These are phyloP conservation scores for Hordeum vulgare DNA, from an alignment of 176 grass and related monocot species.

Conservation along the genomic window DNA sequence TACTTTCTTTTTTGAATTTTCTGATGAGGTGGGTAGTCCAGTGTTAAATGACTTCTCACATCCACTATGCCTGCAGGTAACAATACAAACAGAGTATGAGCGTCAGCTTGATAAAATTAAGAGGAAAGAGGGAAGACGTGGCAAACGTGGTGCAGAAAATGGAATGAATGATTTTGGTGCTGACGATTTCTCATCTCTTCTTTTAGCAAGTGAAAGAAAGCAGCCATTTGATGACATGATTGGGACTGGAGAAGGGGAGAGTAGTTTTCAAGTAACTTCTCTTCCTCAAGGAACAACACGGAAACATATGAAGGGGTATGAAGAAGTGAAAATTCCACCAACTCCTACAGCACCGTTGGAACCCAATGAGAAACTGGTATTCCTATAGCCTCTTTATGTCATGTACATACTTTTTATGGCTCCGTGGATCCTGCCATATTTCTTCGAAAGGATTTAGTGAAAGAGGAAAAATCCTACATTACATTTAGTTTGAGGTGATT, in stretches of 20 bases:
- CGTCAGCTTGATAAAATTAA: conserved; percentile 91
- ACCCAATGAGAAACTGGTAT: conserved; percentile 90
- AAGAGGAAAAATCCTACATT: background rate
- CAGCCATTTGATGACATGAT: conserved; percentile 81
- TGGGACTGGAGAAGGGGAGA: conserved; percentile 61
- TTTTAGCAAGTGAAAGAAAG: conserved; percentile 84
- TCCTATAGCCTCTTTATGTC: conserved; percentile 14
- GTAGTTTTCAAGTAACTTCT: conserved; percentile 49
- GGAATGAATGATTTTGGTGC: conserved; percentile 54
- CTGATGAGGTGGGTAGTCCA: background rate
- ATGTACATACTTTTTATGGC: background rate
- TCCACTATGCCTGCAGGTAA: conserved; percentile 52
- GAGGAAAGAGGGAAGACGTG: conserved; percentile 88
- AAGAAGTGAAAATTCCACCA: conserved; percentile 96
- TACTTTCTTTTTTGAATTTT: conserved; percentile 14
- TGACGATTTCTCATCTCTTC: conserved; percentile 70
- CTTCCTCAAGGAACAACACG: conserved; percentile 93
- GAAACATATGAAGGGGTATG: conserved; percentile 75
- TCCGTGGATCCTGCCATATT: background rate
- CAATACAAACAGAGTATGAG: conserved; percentile 78
- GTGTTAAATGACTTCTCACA: conserved; percentile 13
- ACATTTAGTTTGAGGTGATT: background rate
- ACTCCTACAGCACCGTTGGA: conserved; percentile 60
- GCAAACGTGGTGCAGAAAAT: conserved; percentile 52
- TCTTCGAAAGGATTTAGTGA: conserved; percentile 7